A percentile compares a stretch with the other conserved stretches of the same genome.
phyloP scores from a whole-genome alignment of 2,329 filamentous ascomycete genomes.

The Phialemonium atrogriseum region DNA sequence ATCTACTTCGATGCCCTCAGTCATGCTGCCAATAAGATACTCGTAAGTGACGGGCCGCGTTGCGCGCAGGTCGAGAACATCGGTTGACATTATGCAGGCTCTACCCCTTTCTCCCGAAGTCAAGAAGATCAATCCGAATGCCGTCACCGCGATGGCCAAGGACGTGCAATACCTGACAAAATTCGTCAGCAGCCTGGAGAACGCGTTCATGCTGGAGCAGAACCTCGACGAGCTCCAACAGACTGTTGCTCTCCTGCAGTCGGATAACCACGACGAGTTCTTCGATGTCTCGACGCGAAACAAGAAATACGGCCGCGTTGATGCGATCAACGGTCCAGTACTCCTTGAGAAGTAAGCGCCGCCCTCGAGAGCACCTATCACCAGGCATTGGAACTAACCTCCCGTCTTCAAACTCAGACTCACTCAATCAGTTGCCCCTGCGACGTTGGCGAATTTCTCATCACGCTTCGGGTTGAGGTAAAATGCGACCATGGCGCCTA shows the following conservation, averaged over 20 bases:
- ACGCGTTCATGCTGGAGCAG: conserved; percentile 74
- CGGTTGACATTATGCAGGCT: conserved; percentile 33
- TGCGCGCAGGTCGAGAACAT: conserved; percentile 3
- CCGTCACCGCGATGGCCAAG: conserved; percentile 69
- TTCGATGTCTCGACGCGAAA: conserved; percentile 86
- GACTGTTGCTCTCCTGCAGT: conserved; percentile 79
- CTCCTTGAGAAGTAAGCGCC: conserved; percentile 76
- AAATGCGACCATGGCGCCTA: conserved; percentile 6
- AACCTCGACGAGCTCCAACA: conserved; percentile 91
- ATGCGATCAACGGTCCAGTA: conserved; percentile 79
- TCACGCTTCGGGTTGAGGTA: conserved; percentile 62
- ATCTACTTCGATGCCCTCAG: conserved; percentile 96
- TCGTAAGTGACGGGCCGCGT: conserved; percentile 44
- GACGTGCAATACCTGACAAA: conserved; percentile 78
- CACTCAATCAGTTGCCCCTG: conserved; percentile 55
- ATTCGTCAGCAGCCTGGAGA: conserved; percentile 82
- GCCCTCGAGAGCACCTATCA: too few relatives aligned
- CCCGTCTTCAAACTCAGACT: conserved; percentile 29
- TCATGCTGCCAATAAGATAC: conserved; percentile 79
- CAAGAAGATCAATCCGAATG: conserved; percentile 78
- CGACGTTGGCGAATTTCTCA: conserved; percentile 63
- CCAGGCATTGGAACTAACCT: background rate
- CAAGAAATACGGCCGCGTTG: conserved; percentile 88
- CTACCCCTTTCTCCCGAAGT: conserved; percentile 73
- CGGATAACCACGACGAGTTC: conserved; percentile 91